phyloP scores from a whole-genome alignment of 2,329 filamentous ascomycete species.

The Fusarium veterinarium region DNA sequence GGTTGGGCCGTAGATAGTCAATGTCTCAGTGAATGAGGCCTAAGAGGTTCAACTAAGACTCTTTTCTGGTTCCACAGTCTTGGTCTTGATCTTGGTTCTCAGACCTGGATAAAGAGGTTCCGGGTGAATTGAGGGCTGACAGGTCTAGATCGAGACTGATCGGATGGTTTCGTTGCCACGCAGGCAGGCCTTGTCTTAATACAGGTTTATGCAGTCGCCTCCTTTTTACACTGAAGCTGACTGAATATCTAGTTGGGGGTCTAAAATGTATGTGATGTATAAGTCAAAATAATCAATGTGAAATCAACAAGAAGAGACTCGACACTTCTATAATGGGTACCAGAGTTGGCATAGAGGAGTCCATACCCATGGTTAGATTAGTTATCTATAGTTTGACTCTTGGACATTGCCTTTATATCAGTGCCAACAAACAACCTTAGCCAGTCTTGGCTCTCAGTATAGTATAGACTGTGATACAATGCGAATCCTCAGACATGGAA shows the following conservation, averaged over 20 bases:
- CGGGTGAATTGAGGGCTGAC: neutral
- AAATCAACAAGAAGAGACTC: conserved; percentile 1
- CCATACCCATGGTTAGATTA: neutral
- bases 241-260: conserved; percentile 9
- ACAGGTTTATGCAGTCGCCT: conserved; percentile 9
- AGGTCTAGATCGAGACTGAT: neutral
- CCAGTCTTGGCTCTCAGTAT: neutral
- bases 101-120: neutral
- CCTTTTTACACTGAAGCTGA: conserved; percentile 7
- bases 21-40: conserved; percentile 26
- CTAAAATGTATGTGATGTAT: conserved; percentile 10
- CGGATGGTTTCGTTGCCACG: conserved; percentile 1
- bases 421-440: neutral
- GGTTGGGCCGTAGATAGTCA: conserved; percentile 26
- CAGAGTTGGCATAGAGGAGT: neutral
- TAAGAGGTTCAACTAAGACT: conserved; percentile 18
- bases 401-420: neutral
- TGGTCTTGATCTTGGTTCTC: neutral
- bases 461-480: conserved; percentile 9
- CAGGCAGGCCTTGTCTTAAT: neutral
- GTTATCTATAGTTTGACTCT: neutral
- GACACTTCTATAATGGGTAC: neutral
- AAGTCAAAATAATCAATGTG: conserved; percentile 13
- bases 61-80: neutral
- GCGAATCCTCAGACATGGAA: conserved; percentile 29